These are phyloP conservation scores for Extremus antarcticus DNA, from an alignment of 495 filamentous ascomycete species.

Conservation along the genomic window DNA sequence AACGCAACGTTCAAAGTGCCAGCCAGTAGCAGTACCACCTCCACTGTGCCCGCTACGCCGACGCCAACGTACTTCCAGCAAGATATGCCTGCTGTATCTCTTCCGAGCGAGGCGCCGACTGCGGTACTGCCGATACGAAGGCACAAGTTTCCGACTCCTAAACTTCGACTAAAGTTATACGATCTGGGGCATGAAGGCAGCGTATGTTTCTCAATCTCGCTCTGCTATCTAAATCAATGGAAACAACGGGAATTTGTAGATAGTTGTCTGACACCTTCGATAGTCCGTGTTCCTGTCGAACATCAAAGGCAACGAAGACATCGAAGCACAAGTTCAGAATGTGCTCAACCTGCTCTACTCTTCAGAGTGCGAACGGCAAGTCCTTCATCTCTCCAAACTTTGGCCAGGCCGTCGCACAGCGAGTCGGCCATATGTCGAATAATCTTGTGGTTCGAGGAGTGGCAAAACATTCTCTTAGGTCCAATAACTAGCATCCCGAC, in stretches of 20 bases:
- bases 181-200: slow-evolving; percentile 22
- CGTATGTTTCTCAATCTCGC: neutral
- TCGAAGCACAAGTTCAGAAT: slow-evolving; percentile 49
- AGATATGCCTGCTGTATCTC: slow-evolving; percentile 14
- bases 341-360: slow-evolving; percentile 57
- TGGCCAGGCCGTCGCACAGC: too few relatives aligned
- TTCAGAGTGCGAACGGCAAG: neutral
- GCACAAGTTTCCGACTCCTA: slow-evolving; percentile 18
- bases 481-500: too few relatives aligned
- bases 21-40: too few relatives aligned
- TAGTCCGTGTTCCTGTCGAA: slow-evolving; percentile 23
- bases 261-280: too few relatives aligned
- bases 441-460: too few relatives aligned
- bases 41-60: slow-evolving; percentile 20
- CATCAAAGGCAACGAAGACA: slow-evolving; percentile 33
- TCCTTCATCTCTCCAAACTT: neutral
- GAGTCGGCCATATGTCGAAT: too few relatives aligned
- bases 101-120: slow-evolving; percentile 7
- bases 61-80: slow-evolving; percentile 15
- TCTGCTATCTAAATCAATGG: too few relatives aligned
- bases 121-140: slow-evolving; percentile 9
- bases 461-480: too few relatives aligned
- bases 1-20: neutral
- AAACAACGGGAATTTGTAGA: too few relatives aligned
- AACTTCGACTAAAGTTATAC: slow-evolving; percentile 25